phyloP scores from a whole-genome alignment of 1,139 yeast genomes.

The Kodamaea fungicola region DNA sequence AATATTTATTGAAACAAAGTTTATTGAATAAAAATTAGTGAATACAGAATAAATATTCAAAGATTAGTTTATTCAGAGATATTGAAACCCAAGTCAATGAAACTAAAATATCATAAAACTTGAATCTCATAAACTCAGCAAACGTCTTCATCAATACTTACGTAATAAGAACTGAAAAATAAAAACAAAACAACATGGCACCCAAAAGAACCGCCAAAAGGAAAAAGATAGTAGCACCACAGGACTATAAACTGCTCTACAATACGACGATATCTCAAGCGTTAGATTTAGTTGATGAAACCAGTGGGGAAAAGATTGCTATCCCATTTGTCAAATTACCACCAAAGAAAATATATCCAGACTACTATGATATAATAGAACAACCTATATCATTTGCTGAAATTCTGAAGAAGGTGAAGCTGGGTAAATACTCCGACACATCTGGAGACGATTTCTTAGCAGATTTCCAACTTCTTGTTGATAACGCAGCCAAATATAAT shows the following conservation, averaged over 20 bases:
- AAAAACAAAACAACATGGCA: slow-evolving; percentile 8
- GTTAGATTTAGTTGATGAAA: slow-evolving; percentile 28
- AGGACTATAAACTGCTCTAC: slow-evolving; percentile 23
- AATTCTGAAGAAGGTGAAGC: slow-evolving; percentile 46
- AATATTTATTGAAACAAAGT: too few relatives aligned
- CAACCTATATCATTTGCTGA: slow-evolving; percentile 70
- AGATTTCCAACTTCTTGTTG: slow-evolving; percentile 55
- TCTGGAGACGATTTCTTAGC: slow-evolving; percentile 41
- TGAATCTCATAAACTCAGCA: too few relatives aligned
- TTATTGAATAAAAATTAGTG: too few relatives aligned
- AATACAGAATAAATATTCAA: too few relatives aligned
- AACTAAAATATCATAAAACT: too few relatives aligned
- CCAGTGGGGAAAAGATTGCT: slow-evolving; percentile 33
- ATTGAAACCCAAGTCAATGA: too few relatives aligned
- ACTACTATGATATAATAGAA: slow-evolving; percentile 65
- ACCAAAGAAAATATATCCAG: slow-evolving; percentile 72
- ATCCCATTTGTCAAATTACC: slow-evolving; percentile 68
- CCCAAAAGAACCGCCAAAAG: slow-evolving; percentile 13
- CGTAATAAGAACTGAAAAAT: neutral
- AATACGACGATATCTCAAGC: slow-evolving; percentile 24
- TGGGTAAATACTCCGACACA: slow-evolving; percentile 26
- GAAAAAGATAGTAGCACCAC: slow-evolving; percentile 12
- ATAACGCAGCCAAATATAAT: slow-evolving; percentile 62
- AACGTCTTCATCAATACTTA: too few relatives aligned
- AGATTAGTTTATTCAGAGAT: too few relatives aligned